Percentiles rank a stretch among this genome's conserved stretches.
phyloP scores from a whole-genome alignment of 2,329 filamentous ascomycete genomes.

The Cadophora sp. region DNA sequence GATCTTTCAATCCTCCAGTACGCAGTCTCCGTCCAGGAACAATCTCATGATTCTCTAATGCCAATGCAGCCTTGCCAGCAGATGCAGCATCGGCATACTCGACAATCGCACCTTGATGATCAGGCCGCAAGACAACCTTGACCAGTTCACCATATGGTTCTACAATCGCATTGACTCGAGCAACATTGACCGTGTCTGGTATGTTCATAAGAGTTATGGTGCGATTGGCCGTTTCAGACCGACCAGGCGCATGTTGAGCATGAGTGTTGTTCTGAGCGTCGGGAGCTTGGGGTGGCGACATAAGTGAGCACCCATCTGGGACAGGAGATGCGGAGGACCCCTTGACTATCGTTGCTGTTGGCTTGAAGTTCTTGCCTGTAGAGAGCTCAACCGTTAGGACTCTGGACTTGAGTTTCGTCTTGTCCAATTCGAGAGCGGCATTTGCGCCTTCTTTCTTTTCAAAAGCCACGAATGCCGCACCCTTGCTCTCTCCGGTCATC shows the following conservation, averaged over 20 bases:
- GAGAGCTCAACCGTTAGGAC: conserved; percentile 71
- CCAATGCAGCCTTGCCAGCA: conserved; percentile 74
- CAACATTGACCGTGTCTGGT: conserved; percentile 91
- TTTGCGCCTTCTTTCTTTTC: conserved; percentile 72
- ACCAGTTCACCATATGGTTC: conserved; percentile 74
- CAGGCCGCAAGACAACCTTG: conserved; percentile 80
- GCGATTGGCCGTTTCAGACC: conserved; percentile 63
- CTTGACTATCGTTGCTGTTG: conserved; percentile 53
- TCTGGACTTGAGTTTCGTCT: conserved; percentile 71
- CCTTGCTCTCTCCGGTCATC: conserved; percentile 72
- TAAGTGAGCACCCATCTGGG: conserved; percentile 43
- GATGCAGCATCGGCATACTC: conserved; percentile 74
- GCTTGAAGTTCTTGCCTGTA: conserved; percentile 62
- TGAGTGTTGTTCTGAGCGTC: conserved; percentile 34
- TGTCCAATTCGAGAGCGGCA: conserved; percentile 72
- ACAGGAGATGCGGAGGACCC: conserved; percentile 44
- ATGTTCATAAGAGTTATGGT: conserved; percentile 85
- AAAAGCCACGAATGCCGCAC: conserved; percentile 83
- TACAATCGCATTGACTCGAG: conserved; percentile 76
- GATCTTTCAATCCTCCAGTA: conserved; percentile 60
- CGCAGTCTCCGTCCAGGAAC: conserved; percentile 57
- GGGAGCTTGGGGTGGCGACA: conserved; percentile 41
- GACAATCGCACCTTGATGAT: conserved; percentile 84
- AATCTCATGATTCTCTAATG: conserved; percentile 62
- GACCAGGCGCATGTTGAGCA: conserved; percentile 47